A percentile compares a stretch with the other conserved stretches of the same genome.
Evolutionary conservation across 371 early-diverging fungal genomes (phyloP).

Genomic region (Mucor saturninus): DNA sequence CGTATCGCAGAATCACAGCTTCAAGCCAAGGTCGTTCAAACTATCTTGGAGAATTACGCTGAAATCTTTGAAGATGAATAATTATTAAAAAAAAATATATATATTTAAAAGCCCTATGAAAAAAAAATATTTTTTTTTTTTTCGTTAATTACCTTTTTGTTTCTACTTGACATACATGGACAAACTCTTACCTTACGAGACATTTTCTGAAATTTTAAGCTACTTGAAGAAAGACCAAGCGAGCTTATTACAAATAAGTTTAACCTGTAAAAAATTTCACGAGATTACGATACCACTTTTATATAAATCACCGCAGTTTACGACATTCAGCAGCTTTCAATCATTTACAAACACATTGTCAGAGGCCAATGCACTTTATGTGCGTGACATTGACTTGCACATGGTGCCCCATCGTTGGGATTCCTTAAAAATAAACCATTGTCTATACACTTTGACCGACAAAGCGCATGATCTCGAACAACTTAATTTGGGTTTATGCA

Average conservation of each 20-base stretch:
- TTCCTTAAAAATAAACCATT: not conserved
- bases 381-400: slow-evolving; percentile 21
- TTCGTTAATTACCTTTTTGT: not conserved
- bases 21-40: slow-evolving; percentile 65
- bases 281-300: slow-evolving; percentile 9
- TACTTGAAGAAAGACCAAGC: slow-evolving; percentile 24
- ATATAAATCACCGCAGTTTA: slow-evolving; percentile 26
- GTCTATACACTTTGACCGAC: slow-evolving; percentile 4
- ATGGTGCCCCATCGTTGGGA: slow-evolving; percentile 33
- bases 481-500: slow-evolving; percentile 22
- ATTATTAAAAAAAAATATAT: not conserved
- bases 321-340: slow-evolving; percentile 8
- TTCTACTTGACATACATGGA: slow-evolving; percentile 5
- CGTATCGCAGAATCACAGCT: slow-evolving; percentile 61
- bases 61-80: slow-evolving; percentile 61
- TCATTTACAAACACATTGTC: slow-evolving; percentile 15
- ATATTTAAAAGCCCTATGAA: not conserved
- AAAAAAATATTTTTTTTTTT: not conserved
- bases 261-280: slow-evolving; percentile 10
- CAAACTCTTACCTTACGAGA: slow-evolving; percentile 48
- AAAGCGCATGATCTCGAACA: slow-evolving; percentile 23
- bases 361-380: slow-evolving; percentile 2
- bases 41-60: slow-evolving; percentile 59
- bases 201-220: slow-evolving; percentile 48
- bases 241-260: slow-evolving; percentile 9